Evolutionary conservation across 2,329 filamentous ascomycete species (phyloP), one percentile per base, ranked within the genome.

Genomic region (Xylariomycetidae sp.): DNA sequence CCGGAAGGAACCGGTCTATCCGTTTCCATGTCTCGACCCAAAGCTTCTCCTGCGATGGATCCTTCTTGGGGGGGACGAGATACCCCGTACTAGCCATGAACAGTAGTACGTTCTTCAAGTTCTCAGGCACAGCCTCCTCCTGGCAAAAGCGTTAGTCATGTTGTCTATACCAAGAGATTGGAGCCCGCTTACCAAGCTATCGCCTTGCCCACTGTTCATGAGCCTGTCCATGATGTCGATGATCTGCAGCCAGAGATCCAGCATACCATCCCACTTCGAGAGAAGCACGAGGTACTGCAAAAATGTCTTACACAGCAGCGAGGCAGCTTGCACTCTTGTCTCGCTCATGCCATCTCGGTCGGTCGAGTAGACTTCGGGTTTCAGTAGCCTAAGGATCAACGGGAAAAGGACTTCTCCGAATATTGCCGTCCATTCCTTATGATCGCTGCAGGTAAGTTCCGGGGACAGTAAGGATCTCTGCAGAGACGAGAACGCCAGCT

Each of bases 41-140:
- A 13, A 79, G 63, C 50, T 67, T 68, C 54, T 70, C 70, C 48
- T 73, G 72, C 5, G 62, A 64, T 2, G 67, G 53, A 42, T 80
- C 71, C 47, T 71, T 60, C 43, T 61, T 68, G 10, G 85, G 85
- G 2, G 85, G 74, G 0, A 86, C 79, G 5, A 98, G 74, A 50
- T 85, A 89, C 22, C 85, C 89, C 31, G 83, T 89, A 56, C 82
- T 92, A 5, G 85, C 80, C 88, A 98, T 95, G 50, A 98, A 92
- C 8, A 98, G 71, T 16, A 96, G 68, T 32, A 96, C 88, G 46
- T 98, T 98, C 64, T 98, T 98, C 37, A 98, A 67, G 45, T 87
- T 92, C 60, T 98, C 92, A 1, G 86, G 85, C 3, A 96, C 88
- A 10, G 92, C 90, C 66, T 98, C 92, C 61, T 94, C 88, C 80